Evolutionary conservation across 2,329 filamentous ascomycete species (phyloP).

Genomic region (Aspergillus floridensis): DNA sequence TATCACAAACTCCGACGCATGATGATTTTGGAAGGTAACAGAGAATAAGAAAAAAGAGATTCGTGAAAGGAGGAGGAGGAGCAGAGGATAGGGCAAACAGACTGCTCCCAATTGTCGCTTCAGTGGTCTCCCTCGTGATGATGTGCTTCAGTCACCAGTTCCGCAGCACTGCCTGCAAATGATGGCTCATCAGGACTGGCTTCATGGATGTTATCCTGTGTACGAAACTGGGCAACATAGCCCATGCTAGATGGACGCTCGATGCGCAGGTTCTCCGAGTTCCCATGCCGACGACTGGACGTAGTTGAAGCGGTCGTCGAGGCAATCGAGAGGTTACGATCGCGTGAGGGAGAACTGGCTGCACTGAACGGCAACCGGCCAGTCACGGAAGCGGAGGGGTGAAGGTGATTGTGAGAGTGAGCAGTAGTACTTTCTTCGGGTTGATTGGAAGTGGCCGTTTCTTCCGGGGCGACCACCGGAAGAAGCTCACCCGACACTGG

Average conservation of each 20-base stretch:
- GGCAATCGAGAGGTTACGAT: slow-evolving; percentile 37
- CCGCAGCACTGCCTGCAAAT: slow-evolving; percentile 44
- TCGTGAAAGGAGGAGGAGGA: neutral
- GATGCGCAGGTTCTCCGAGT: slow-evolving; percentile 25
- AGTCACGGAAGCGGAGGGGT: slow-evolving; percentile 27
- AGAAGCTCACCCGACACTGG: slow-evolving; percentile 9
- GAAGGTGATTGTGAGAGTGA: slow-evolving; percentile 21
- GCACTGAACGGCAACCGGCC: slow-evolving; percentile 45
- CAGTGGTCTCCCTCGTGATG: slow-evolving; percentile 16
- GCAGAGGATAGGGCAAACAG: neutral
- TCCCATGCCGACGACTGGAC: slow-evolving; percentile 34
- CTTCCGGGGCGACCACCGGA: slow-evolving; percentile 19
- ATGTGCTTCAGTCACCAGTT: slow-evolving; percentile 41
- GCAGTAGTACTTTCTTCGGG: slow-evolving; percentile 9
- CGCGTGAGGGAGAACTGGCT: slow-evolving; percentile 35
- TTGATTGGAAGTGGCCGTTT: slow-evolving; percentile 14
- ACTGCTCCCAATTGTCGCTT: neutral
- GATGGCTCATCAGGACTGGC: slow-evolving; percentile 37
- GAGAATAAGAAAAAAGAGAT: slow-evolving; percentile 1
- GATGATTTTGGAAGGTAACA: slow-evolving; percentile 9
- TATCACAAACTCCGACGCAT: slow-evolving; percentile 17
- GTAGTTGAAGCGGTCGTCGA: slow-evolving; percentile 38
- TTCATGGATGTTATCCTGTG: slow-evolving; percentile 49
- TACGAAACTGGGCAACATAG: slow-evolving; percentile 49
- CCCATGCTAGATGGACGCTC: slow-evolving; percentile 50